Base-by-base conservation (phyloP, 306 rosid genomes). In the Pyrus communis region DNA sequence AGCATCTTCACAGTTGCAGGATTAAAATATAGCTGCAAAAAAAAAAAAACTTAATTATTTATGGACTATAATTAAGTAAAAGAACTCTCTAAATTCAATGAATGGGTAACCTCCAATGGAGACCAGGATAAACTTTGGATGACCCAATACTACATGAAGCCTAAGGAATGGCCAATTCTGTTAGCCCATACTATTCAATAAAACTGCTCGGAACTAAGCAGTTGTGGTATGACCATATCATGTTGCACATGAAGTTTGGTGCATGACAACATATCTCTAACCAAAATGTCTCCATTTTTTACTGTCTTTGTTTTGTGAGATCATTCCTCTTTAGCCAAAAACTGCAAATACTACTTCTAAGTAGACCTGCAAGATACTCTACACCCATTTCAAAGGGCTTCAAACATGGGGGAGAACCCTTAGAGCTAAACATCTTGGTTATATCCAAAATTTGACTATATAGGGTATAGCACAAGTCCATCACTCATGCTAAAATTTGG, bases 1-100 rank as follows among this genome's bases (percentile, higher is more conserved):
- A 96, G 87, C 99, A 96, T 96, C 94, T 96, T 96, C 87, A 96
- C 99, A 17, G 99, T 96, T 57, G 99, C 96, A 75, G 99, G 99
- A 84, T 89, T 96, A 79, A 96, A 96, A 85, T 93, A 96, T 63
- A 96, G 91, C 99, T 96, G 98, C 91, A 89, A 11, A 71, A 83
- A 51, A 71, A 83, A 51, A 84, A 45, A 72, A 78, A 21, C 46
- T 25, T 14, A 63, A 54, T 60, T 75, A 58, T 27, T 25, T 28
- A 28, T 70, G 52, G 33, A 73, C 57, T 28, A 35, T 2, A 69
- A 62, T 35, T 15, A 49, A 74, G 70, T 49, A 43, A 4, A 31
- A 9, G 31, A 76, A 52, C 78, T 63, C 59, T 28, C 51, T 22
- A 74, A 52, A 33, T 51, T 49, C 64, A 43, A 14, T 18, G 58